Evolutionary conservation across 2,329 filamentous ascomycete species (phyloP), one percentile per base, ranked within the genome.

Genomic region (Ploettnerulaceae sp.): DNA sequence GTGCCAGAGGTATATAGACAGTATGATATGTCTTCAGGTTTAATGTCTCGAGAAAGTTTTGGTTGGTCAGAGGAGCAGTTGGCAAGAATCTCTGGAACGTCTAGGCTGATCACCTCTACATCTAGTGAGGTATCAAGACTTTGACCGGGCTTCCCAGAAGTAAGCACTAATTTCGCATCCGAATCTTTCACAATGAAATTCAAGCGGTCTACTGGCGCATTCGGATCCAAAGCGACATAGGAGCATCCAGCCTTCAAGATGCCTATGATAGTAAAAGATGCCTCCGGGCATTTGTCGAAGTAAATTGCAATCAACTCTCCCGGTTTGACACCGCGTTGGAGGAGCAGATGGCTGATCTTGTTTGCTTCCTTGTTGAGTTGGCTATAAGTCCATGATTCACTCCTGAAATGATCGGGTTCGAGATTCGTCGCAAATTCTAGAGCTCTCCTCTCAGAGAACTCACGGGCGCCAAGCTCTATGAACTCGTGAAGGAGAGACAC

Each of bases 351-450:
- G 0, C 87, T 86, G 12, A 94, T 74, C 53, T 73, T 75, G 57
- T 94, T 90, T 0, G 84, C 86, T 55, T 82, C 76, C 0, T 71
- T 61, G 55, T 95, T 69, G 1, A 96, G 71, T 49, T 91, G 71
- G n/a, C 61, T 61, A 59, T 91, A 96, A 0, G 78, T 86, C 89
- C 89, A 96, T 18, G 59, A 67, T 38, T 69, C 69, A 22, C 72
- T 77, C 1, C 69, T 58, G 2, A 76, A 66, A 0, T 61, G 56
- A 0, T 67, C 66, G 1, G 68, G 67, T 1, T 74, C 65, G 4
- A 88, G 73, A 0, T 69, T 69, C 0, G 73, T 74, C 3, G 83
- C 79, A 62, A 95, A 95, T 53, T 95, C 84, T 1, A 96, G 73
- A 0, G 90, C 90, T 3, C 71, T 66, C 29, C 74, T 79, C 0